phyloP scores from a whole-genome alignment of 345 rosid genomes.

The Odontarrhena argentea region DNA sequence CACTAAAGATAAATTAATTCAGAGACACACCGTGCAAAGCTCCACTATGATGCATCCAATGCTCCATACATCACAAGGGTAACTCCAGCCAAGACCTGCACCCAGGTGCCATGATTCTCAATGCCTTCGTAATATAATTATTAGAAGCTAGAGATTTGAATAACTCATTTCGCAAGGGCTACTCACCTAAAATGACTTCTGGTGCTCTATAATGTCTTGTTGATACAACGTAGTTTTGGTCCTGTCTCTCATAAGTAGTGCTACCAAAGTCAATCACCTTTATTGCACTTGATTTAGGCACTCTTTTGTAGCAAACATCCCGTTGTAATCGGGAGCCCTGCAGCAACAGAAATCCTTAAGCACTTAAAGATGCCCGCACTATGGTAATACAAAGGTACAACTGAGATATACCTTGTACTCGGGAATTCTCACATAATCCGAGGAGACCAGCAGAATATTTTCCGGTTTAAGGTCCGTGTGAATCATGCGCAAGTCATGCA shows the following conservation, averaged over 20 bases:
- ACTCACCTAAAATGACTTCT: constrained; percentile 79
- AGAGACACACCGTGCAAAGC: constrained; percentile 70
- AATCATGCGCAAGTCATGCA: constrained; percentile 83
- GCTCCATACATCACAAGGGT: constrained; percentile 93
- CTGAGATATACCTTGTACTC: constrained; percentile 65
- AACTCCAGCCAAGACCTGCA: constrained; percentile 88
- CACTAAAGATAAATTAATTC: not conserved
- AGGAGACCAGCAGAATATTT: constrained; percentile 71
- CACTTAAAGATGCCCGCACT: not conserved
- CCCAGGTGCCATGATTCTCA: not conserved
- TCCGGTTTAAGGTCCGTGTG: constrained; percentile 94
- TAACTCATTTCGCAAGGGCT: not conserved
- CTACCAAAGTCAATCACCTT: constrained; percentile 95
- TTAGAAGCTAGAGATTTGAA: not conserved
- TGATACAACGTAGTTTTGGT: constrained; percentile 78
- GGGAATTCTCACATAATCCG: constrained; percentile 76
- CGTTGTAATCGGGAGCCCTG: constrained; percentile 61
- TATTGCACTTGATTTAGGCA: constrained; percentile 86
- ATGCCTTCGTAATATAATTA: not conserved
- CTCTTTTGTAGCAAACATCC: constrained; percentile 60
- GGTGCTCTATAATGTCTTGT: constrained; percentile 92
- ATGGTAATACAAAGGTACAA: not conserved
- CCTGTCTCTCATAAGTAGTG: constrained; percentile 79
- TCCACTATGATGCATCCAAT: constrained; percentile 84
- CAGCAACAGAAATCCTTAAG: not conserved